Percentiles rank a stretch among this genome's conserved stretches.
phyloP scores from a whole-genome alignment of 768 basidiomycete species.

The Pisolithus orientalis region DNA sequence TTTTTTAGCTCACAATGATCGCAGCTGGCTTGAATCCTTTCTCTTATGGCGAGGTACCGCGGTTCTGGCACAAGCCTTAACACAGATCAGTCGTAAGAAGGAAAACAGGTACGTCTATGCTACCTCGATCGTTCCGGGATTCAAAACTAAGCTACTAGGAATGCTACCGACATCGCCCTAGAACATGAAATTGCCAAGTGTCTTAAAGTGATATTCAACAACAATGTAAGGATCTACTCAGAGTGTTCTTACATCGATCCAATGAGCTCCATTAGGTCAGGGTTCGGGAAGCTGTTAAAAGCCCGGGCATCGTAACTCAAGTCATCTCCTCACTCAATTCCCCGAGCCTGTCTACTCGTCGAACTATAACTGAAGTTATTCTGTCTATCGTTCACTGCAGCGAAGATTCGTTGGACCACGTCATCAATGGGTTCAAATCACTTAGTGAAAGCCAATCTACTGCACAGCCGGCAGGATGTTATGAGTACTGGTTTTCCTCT shows the following conservation, averaged over 20 bases:
- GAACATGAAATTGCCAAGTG: constrained; percentile 91
- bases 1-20: constrained; percentile 13
- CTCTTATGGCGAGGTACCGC: constrained; percentile 74
- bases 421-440: constrained; percentile 68
- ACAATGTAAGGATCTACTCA: constrained; percentile 33
- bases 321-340: constrained; percentile 80
- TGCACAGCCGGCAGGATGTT: constrained; percentile 53
- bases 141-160: constrained; percentile 8
- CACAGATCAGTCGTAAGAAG: constrained; percentile 69
- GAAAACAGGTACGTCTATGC: constrained; percentile 44
- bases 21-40: constrained; percentile 78
- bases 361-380: constrained; percentile 73
- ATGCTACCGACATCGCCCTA: constrained; percentile 52
- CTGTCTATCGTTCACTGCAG: constrained; percentile 66
- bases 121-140: not conserved
- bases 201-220: constrained; percentile 76
- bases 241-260: not conserved
- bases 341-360: constrained; percentile 71
- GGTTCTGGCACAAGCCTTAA: constrained; percentile 74
- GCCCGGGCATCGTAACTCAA: constrained; percentile 68
- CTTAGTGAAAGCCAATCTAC: constrained; percentile 61
- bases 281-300: constrained; percentile 65
- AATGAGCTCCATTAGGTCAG: constrained; percentile 42
- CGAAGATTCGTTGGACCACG: constrained; percentile 54
- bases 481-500: constrained; percentile 86